These are phyloP conservation scores for Rhizopogon rudus DNA, from an alignment of 768 basidiomycete species.

Conservation along the genomic window DNA sequence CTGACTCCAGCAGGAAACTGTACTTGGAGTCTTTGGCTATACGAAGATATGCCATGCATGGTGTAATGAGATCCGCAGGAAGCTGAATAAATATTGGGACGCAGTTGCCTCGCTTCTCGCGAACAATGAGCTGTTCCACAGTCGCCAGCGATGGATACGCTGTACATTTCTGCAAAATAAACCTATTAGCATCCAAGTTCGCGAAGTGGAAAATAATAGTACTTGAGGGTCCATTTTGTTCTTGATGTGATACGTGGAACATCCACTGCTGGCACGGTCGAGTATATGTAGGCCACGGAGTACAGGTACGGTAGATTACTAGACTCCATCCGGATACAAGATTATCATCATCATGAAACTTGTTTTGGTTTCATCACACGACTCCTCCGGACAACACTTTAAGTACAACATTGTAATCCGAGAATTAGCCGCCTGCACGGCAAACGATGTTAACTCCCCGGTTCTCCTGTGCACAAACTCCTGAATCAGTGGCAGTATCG, in stretches of 20 bases:
- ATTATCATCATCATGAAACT: no score
- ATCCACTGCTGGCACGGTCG: neutral
- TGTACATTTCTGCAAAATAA: constrained; percentile 49
- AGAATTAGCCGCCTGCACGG: neutral
- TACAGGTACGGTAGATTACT: no score
- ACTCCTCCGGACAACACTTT: no score
- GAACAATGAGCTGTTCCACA: constrained; percentile 71
- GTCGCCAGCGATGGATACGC: constrained; percentile 68
- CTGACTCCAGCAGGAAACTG: constrained; percentile 93
- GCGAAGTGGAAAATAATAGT: neutral
- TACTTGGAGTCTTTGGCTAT: constrained; percentile 90
- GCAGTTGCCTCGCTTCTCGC: constrained; percentile 85
- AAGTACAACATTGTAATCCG: no score
- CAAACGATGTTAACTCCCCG: constrained; percentile 67
- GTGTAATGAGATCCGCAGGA: constrained; percentile 94
- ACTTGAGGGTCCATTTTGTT: constrained; percentile 23
- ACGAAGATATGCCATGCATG: constrained; percentile 93
- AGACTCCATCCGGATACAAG: no score
- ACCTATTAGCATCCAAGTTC: neutral
- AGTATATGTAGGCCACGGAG: neutral
- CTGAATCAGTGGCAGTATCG: constrained; percentile 46
- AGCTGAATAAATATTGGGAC: constrained; percentile 90
- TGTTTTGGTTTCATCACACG: no score
- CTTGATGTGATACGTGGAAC: neutral
- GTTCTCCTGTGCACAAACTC: constrained; percentile 66